These are phyloP conservation scores for Physcomitrellopsis africana DNA, from an alignment of 225 moss, liverwort and hornwort species.

Conservation along the genomic window DNA sequence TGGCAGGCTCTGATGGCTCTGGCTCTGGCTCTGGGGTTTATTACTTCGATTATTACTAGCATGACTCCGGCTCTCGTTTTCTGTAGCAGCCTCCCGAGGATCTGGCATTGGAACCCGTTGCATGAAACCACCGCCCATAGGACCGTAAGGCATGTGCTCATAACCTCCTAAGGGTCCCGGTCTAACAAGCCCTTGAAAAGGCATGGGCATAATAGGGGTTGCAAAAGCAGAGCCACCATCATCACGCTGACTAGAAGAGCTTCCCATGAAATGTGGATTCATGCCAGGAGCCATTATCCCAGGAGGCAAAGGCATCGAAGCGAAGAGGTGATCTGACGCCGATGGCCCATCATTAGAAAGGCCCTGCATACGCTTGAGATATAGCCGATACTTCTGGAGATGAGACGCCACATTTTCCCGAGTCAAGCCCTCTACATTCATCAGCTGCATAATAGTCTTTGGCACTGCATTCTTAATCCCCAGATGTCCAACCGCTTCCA, in stretches of 20 bases:
- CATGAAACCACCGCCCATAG: conserved; percentile 54
- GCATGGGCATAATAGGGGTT: conserved; percentile 55
- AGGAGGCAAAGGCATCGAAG: conserved; percentile 71
- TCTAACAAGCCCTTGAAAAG: conserved; percentile 52
- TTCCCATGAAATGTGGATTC: conserved; percentile 61
- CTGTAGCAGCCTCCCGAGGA: conserved; percentile 49
- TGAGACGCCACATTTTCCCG: conserved; percentile 96
- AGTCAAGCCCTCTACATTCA: conserved; percentile 95
- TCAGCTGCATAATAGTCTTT: conserved; percentile 98
- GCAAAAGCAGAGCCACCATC: conserved; percentile 59
- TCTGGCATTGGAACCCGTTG: conserved; percentile 56
- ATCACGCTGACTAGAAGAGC: conserved; percentile 51
- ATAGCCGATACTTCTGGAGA: conserved; percentile 87
- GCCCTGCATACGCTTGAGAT: conserved; percentile 94
- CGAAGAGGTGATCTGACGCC: conserved; percentile 76
- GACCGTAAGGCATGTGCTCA: conserved; percentile 68
- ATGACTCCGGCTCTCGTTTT: conserved; percentile 29
- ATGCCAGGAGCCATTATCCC: conserved; percentile 50
- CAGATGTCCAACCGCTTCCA: conserved; percentile 89
- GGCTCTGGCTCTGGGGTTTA: conserved; percentile 36
- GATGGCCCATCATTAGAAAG: conserved; percentile 73
- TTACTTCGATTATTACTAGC: conserved; percentile 23
- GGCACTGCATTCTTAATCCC: conserved; percentile 94
- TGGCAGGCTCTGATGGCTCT: conserved; percentile 38
- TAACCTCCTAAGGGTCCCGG: conserved; percentile 63